Evolutionary conservation across 208 protist genomes (phyloP).

Genomic region (Jaenimonas drosophilae): DNA sequence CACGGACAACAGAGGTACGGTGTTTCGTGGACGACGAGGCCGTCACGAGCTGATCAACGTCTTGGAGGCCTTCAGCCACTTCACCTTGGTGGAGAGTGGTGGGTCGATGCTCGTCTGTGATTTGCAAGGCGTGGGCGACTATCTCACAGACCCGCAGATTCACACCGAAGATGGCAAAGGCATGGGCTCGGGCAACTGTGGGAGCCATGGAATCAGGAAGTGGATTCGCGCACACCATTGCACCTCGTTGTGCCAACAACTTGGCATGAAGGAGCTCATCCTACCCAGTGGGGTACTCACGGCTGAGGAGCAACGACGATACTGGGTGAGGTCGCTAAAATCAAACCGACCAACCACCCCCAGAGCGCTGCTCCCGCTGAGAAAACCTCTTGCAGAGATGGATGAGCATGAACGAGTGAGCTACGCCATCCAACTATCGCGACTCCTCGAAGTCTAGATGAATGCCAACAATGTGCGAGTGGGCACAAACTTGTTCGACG

Average conservation of each 20-base stretch:
- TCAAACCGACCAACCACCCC: too few species aligned
- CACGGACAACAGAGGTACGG: constrained; percentile 1
- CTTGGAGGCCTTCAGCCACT: constrained; percentile 65
- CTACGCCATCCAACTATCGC: too few species aligned
- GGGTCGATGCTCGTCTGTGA: constrained; percentile 35
- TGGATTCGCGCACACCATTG: constrained; percentile 21
- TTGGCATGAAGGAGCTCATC: constrained; percentile 8
- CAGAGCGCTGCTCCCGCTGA: not conserved
- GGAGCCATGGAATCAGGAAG: constrained; percentile 24
- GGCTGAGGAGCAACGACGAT: not conserved
- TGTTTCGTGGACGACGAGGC: not conserved
- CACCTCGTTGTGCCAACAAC: constrained; percentile 11
- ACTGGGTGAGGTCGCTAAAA: too few species aligned
- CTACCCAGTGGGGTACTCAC: not conserved
- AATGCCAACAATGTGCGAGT: too few species aligned
- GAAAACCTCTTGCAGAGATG: too few species aligned
- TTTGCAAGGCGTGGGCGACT: constrained; percentile 36
- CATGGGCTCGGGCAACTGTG: constrained; percentile 48
- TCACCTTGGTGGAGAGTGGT: constrained; percentile 25
- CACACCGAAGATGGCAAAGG: constrained; percentile 33
- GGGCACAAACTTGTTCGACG: too few species aligned
- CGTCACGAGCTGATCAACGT: constrained; percentile 6
- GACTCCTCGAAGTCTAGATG: too few species aligned
- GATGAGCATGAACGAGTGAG: too few species aligned
- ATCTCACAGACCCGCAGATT: constrained; percentile 57